phyloP scores from a whole-genome alignment of 225 moss, liverwort and hornwort genomes.

The Pleurozium schreberi region DNA sequence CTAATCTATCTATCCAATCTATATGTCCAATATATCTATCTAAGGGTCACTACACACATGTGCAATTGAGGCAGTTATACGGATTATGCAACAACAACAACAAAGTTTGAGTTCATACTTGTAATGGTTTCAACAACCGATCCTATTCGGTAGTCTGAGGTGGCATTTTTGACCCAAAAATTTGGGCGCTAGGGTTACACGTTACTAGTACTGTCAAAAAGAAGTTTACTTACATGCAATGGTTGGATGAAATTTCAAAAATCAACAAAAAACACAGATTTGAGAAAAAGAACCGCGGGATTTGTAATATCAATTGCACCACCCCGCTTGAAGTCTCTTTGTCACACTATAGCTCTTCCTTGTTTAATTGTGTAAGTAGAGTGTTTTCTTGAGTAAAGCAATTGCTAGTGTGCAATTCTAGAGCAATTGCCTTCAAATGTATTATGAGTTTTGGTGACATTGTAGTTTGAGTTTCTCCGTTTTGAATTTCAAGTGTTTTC shows the following conservation, averaged over 20 bases:
- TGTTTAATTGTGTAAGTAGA: neutral
- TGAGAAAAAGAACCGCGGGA: neutral
- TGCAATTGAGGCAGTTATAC: too few relatives aligned
- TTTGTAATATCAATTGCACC: neutral
- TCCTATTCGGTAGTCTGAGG: neutral
- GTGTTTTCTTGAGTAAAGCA: neutral
- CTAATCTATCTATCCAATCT: too few relatives aligned
- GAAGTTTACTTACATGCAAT: neutral
- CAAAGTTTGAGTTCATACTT: too few relatives aligned
- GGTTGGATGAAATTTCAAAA: neutral
- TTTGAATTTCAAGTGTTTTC: too few relatives aligned
- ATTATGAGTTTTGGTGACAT: too few relatives aligned
- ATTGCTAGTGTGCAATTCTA: too few relatives aligned
- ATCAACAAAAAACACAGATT: neutral
- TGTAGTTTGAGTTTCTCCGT: too few relatives aligned
- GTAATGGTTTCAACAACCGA: too few relatives aligned
- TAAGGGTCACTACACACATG: too few relatives aligned
- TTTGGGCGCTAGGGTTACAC: fast-evolving
- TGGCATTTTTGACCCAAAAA: fast-evolving
- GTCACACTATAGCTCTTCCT: neutral
- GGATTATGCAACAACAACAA: too few relatives aligned
- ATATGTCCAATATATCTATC: too few relatives aligned
- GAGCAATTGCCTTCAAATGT: too few relatives aligned
- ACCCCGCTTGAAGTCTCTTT: neutral
- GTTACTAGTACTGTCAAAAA: neutral